phyloP scores from a whole-genome alignment of 192 early-diverging fungal genomes.

The Podila verticillata region DNA sequence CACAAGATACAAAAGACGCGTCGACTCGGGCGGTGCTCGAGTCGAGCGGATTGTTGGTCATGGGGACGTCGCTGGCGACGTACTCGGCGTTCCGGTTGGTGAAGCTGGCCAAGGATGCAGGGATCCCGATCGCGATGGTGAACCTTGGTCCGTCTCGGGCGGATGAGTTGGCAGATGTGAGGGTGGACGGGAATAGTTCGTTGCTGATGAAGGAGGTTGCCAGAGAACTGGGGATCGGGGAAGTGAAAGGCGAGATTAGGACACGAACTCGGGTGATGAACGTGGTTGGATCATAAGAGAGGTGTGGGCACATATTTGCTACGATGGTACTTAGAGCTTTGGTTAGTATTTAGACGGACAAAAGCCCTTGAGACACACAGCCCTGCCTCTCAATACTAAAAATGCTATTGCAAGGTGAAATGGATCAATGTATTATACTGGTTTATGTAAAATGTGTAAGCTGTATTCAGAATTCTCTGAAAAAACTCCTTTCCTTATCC shows the following conservation, averaged over 20 bases:
- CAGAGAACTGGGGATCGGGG: conserved; percentile 18
- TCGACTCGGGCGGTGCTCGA: conserved; percentile 69
- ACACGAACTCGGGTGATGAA: conserved; percentile 12
- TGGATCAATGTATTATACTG: no score
- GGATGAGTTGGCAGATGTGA: conserved; percentile 64
- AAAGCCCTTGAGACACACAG: no score
- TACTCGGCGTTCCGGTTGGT: conserved; percentile 86
- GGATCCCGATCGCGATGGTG: conserved; percentile 71
- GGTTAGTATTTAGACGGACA: not conserved
- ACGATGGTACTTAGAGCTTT: not conserved
- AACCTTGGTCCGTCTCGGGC: conserved; percentile 84
- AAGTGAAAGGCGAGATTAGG: conserved; percentile 22
- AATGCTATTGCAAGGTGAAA: no score
- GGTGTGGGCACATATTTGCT: not conserved
- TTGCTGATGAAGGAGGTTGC: conserved; percentile 41
- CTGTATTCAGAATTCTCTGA: no score
- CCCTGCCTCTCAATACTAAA: no score
- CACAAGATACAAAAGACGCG: conserved; percentile 54
- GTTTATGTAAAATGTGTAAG: no score
- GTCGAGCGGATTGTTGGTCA: conserved; percentile 72
- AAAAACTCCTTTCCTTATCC: no score
- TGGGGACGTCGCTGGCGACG: conserved; percentile 85
- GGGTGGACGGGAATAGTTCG: conserved; percentile 55
- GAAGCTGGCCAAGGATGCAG: conserved; percentile 65
- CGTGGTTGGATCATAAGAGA: conserved; percentile 30